Percentiles rank a stretch among this genome's conserved stretches.
phyloP scores from a whole-genome alignment of 306 rosid genomes.

The Begonia loranthoides region DNA sequence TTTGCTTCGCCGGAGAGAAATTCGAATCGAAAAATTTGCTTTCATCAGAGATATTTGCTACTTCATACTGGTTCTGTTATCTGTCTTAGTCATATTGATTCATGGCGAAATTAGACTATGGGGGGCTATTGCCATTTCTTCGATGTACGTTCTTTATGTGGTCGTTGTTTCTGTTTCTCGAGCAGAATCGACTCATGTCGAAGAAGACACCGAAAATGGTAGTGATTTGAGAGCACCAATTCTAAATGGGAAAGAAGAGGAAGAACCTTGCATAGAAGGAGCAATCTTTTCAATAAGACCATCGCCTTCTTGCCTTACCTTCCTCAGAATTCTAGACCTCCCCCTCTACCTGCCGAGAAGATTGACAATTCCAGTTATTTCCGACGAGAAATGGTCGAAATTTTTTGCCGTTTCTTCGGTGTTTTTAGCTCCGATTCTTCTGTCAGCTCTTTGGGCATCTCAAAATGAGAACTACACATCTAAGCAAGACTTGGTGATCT shows the following conservation, averaged over 20 bases:
- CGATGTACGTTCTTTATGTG: conserved; percentile 54
- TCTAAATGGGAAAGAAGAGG: conserved; percentile 6
- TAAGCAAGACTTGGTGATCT: conserved; percentile 14
- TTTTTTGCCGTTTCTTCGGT: conserved; percentile 58
- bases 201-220: not conserved
- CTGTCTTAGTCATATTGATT: conserved; percentile 34
- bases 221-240: conserved; percentile 4
- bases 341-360: conserved; percentile 75
- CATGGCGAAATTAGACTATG: conserved; percentile 37
- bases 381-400: conserved; percentile 64
- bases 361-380: conserved; percentile 57
- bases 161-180: conserved; percentile 43
- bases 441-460: conserved; percentile 29
- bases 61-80: conserved; percentile 40
- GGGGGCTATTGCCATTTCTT: conserved; percentile 43
- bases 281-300: conserved; percentile 4
- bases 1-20: conserved; percentile 16
- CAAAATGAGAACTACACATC: conserved; percentile 20
- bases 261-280: not conserved
- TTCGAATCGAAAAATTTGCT: conserved; percentile 30
- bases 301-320: conserved; percentile 3
- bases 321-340: conserved; percentile 25
- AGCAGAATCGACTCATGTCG: conserved; percentile 13
- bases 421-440: conserved; percentile 48
- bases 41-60: conserved; percentile 50